phyloP scores from a whole-genome alignment of 441 rosid species.

The Jatropha multifida region DNA sequence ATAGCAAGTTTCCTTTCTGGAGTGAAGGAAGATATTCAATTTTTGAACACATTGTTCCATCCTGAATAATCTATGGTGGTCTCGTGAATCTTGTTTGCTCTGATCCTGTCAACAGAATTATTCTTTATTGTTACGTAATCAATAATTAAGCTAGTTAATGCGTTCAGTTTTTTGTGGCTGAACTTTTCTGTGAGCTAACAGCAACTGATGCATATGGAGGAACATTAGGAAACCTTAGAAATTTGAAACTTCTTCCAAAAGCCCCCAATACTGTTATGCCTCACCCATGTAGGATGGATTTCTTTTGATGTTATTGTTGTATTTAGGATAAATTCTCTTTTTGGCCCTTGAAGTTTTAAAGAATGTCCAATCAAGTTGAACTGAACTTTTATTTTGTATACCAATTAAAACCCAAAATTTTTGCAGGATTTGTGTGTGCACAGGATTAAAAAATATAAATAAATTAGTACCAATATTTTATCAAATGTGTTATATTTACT shows the following conservation, averaged over 20 bases:
- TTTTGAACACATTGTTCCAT: neutral
- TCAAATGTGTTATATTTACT: too few species aligned
- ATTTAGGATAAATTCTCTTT: too few species aligned
- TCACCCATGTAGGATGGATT: neutral
- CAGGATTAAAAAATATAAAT: too few species aligned
- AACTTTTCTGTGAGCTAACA: neutral
- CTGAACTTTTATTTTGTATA: too few species aligned
- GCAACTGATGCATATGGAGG: neutral
- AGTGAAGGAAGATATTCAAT: neutral
- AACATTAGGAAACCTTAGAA: too few species aligned
- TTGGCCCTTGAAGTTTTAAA: too few species aligned
- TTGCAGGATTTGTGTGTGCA: too few species aligned
- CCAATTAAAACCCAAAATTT: too few species aligned
- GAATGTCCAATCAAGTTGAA: too few species aligned
- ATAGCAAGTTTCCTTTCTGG: neutral
- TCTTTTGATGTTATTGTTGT: too few species aligned
- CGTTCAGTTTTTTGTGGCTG: neutral
- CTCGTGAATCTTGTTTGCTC: neutral
- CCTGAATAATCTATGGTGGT: neutral
- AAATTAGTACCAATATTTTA: too few species aligned
- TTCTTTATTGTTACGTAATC: neutral
- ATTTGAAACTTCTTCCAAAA: neutral
- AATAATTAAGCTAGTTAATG: neutral
- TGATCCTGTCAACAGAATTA: neutral
- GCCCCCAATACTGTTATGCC: neutral